Percentiles rank a stretch among this genome's conserved stretches.
These are phyloP conservation scores for Warburgia ugandensis DNA, from an alignment of 164 flowering plant genomes.

Conservation along the genomic window DNA sequence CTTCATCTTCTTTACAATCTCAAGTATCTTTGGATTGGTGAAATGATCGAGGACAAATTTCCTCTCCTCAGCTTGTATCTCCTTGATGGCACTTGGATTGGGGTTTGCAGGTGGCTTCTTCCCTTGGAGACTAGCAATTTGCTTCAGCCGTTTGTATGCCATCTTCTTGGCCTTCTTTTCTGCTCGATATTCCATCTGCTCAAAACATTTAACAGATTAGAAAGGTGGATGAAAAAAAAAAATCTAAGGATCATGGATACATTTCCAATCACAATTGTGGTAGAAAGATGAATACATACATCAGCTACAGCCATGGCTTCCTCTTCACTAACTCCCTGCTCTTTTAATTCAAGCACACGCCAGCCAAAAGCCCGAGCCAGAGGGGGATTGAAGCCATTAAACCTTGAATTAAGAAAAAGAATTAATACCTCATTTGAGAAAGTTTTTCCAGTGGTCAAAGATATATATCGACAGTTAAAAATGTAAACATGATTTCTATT, in stretches of 20 bases:
- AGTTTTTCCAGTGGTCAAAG: background rate
- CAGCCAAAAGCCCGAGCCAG: constrained; percentile 77
- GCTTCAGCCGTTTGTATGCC: constrained; percentile 67
- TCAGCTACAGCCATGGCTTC: constrained; percentile 81
- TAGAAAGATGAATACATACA: constrained; percentile 35
- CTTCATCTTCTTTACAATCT: constrained; percentile 46
- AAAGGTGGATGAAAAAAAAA: background rate
- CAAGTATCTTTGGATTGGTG: constrained; percentile 31
- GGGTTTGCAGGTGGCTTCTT: constrained; percentile 80
- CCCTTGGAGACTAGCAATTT: constrained; percentile 66
- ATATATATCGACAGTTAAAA: background rate
- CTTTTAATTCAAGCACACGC: constrained; percentile 82
- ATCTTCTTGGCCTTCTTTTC: constrained; percentile 64
- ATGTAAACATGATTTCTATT: background rate
- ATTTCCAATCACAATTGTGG: background rate
- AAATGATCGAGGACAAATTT: constrained; percentile 56
- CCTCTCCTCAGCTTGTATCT: constrained; percentile 76
- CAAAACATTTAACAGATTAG: background rate
- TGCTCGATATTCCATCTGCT: constrained; percentile 81
- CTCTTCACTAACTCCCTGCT: constrained; percentile 66
- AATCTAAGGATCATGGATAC: background rate
- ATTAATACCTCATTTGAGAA: background rate
- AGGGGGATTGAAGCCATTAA: constrained; percentile 53
- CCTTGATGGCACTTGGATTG: constrained; percentile 71
- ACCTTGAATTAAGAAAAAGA: constrained; percentile 23